Conservation (phyloP, 2,329 filamentous ascomycete genomes). For the Colletotrichum sublineola region DNA sequence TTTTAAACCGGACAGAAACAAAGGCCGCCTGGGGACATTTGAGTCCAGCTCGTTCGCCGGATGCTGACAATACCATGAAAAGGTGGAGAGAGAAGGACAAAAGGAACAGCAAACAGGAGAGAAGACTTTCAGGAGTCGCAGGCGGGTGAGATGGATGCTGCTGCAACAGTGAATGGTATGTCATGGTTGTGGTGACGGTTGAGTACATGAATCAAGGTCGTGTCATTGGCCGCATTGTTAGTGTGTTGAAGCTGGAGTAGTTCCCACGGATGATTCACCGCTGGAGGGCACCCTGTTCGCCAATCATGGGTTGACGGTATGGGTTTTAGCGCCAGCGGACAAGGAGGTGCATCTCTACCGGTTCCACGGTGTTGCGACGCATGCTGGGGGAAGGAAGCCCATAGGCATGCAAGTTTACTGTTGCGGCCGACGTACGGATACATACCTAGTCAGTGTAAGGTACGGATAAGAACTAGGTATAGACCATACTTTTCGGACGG, state of each 20-base stretch:
- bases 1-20: constrained; percentile 20
- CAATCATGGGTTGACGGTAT: constrained; percentile 14
- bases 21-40: constrained; percentile 5
- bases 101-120: constrained; percentile 33
- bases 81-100: not conserved
- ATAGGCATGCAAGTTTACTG: not conserved
- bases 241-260: constrained; percentile 12
- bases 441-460: not conserved
- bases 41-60: not conserved
- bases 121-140: not conserved
- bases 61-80: not conserved
- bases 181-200: constrained; percentile 15
- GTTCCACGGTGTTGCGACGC: constrained; percentile 9
- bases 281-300: constrained; percentile 15
- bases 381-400: not conserved
- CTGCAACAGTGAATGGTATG: not conserved
- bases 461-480: not conserved
- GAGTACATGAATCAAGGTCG: constrained; percentile 20
- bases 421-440: not conserved
- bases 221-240: constrained; percentile 28
- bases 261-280: constrained; percentile 17
- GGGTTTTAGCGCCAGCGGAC: constrained; percentile 31
- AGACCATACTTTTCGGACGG: not conserved
- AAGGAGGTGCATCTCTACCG: constrained; percentile 3
- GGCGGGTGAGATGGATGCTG: constrained; percentile 1